Evolutionary conservation across 148 eudicot species (phyloP), one percentile per base, ranked within the genome.

Genomic region (Rhododendron williamsianum): DNA sequence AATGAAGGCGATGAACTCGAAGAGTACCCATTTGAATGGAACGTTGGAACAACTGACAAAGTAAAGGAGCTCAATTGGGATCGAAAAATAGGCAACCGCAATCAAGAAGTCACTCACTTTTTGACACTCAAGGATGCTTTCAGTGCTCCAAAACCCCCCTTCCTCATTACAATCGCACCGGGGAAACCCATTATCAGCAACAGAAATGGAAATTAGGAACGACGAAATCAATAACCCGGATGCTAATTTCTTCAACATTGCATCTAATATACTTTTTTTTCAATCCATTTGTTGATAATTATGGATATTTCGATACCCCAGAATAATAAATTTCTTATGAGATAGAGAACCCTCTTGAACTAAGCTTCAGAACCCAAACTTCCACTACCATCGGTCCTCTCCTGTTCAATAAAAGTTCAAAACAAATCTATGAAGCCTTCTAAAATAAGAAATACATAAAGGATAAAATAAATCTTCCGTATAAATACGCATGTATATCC

Each of bases 1-100:
- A 84, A 96, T 96, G 91, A 96, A 96, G 76, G 95, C 93, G 21
- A 93, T 94, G 91, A 96, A 96, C 60, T 93, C 88, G 76, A 96
- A 81, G 10, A 96, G 93, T 6, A 96, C 97, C 99, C 98, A 96
- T 91, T 93, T 96, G 88, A 93, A 96, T 1, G 99, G 99, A 2
- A 96, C 83, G 76, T 93, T 95, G 15, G 98, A 93, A 82, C 99
- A 96, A 86, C 95, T 94, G 73, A 96, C 91, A 86, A 96, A 96
- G 88, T 93, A 96, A 36, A 96, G 90, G 18, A 96, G 89, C 91
- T 96, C 99, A 73, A 96, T 90, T 0, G 99, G 99, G 76, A 96
- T 96, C 0, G 97, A 94, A 81, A 96, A 96, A 84, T 96, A 96
- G 8, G 99, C 99, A 27, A 93, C 90, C 1, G 99, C 99, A 63